Evolutionary conservation across 2,329 filamentous ascomycete species (phyloP), one percentile per base, ranked within the genome.

Genomic region (Colletotrichum kahawae): DNA sequence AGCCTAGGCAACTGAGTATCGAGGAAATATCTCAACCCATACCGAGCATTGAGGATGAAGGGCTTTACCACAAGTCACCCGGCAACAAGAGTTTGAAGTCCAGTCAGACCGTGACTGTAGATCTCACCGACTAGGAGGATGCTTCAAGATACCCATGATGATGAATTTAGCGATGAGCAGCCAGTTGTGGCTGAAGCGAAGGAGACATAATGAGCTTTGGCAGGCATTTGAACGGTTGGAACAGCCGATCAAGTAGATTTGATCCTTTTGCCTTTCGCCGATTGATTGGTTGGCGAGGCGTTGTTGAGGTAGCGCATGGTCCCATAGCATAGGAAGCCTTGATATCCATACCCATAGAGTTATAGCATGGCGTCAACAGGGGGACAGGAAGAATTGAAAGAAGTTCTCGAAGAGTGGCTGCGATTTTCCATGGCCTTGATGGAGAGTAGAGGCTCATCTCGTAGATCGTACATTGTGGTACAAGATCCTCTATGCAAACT

Each of bases 391-490:
- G 48, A 64, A 57, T 34, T 18, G 48, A 56, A 16, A n/a, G 7
- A 33, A 51, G 43, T 51, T 51, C 31, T 64, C 34, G 21, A 67
- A 48, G 43, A 75, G 57, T 75, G 63, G 57, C 57, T 67, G 57
- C 57, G 24, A 68, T 73, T 73, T 62, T 56, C 16, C 57, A 33
- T 48, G 57, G 27, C 57, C 31, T 33, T 67, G 69, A 59, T 34
- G 43, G 65, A 60, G 65, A 71, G 67, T 75, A 76, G 73, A 65
- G 64, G 54, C 59, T 62, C 38, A 64, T 59, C 54, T 70, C 71
- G 54, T 67, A 62, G 59, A 68, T 73, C 56, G 59, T 77, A 77
- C 72, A 77, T 69, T 71, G 56, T 60, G 64, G 67, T 75, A 76
- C 68, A 76, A 63, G 51, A 67, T 68, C 63, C 69, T 75, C 68